Percentiles rank a stretch among this genome's conserved stretches.
These are phyloP conservation scores for Hypoxylon intermedium DNA, from an alignment of 495 filamentous ascomycete species.

Conservation along the genomic window DNA sequence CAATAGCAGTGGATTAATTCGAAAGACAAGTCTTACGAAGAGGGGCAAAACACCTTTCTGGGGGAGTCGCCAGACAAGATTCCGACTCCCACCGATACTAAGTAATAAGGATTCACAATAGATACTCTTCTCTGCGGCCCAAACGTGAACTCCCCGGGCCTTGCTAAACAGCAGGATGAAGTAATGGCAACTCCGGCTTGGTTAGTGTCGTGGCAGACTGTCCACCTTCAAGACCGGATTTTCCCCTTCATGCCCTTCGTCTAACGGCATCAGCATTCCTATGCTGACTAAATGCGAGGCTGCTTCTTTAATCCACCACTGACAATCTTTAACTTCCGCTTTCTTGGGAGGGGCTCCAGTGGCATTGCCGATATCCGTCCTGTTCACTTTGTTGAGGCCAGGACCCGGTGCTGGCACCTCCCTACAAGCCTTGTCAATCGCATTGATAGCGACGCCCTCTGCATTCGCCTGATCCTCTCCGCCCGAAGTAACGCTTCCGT, in stretches of 20 bases:
- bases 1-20: too few species aligned
- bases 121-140: too few species aligned
- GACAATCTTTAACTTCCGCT: conserved; percentile 8
- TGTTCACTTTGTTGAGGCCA: conserved; percentile 15
- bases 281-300: not conserved
- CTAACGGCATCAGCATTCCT: conserved; percentile 7
- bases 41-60: too few species aligned
- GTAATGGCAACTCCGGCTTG: not conserved
- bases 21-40: too few species aligned
- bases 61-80: too few species aligned
- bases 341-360: conserved; percentile 4
- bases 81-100: too few species aligned
- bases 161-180: too few species aligned
- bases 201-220: conserved; percentile 10
- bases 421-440: conserved; percentile 10
- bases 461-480: not conserved
- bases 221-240: conserved; percentile 1
- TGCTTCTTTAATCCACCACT: conserved; percentile 16
- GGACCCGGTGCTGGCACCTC: conserved; percentile 15
- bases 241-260: not conserved
- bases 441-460: conserved; percentile 1
- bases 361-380: not conserved
- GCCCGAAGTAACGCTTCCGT: not conserved
- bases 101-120: too few species aligned
- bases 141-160: too few species aligned